Conservation (phyloP, 352 stramenopile genomes). For the Phytophthora lateralis region DNA sequence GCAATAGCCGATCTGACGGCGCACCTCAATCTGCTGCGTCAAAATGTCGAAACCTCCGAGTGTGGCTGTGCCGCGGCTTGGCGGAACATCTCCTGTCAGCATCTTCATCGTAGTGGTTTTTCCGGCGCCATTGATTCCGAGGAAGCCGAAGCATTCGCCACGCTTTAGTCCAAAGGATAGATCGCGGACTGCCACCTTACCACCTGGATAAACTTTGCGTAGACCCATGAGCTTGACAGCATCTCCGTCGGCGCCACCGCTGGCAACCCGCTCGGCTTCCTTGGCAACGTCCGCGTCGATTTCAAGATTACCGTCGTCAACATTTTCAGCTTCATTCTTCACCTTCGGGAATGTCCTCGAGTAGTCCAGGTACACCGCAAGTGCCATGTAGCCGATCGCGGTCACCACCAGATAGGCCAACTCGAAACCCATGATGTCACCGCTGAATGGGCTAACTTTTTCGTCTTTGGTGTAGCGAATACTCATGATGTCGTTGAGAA, state of each 20-base stretch:
- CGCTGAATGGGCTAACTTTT: constrained; percentile 49
- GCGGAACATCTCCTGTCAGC: constrained; percentile 84
- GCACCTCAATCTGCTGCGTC: constrained; percentile 64
- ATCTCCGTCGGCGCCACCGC: constrained; percentile 23
- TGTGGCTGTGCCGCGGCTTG: constrained; percentile 44
- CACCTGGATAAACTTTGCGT: constrained; percentile 77
- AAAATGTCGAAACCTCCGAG: constrained; percentile 37
- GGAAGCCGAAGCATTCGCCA: constrained; percentile 93
- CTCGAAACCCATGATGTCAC: constrained; percentile 56
- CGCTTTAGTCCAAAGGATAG: constrained; percentile 76
- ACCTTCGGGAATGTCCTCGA: constrained; percentile 55
- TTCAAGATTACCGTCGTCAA: constrained; percentile 1
- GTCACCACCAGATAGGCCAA: constrained; percentile 48
- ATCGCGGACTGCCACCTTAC: constrained; percentile 76
- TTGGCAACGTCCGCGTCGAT: constrained; percentile 39
- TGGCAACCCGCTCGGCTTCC: constrained; percentile 35
- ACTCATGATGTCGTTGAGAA: constrained; percentile 31
- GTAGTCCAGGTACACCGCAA: constrained; percentile 63
- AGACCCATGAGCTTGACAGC: constrained; percentile 57
- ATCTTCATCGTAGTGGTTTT: constrained; percentile 96
- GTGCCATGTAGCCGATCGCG: constrained; percentile 36
- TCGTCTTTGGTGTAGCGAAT: constrained; percentile 25
- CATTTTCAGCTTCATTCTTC: constrained; percentile 21
- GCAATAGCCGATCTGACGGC: constrained; percentile 89
- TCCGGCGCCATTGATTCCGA: constrained; percentile 94